Percentiles rank a stretch among this genome's conserved stretches.
These are phyloP conservation scores for Cafeteria roenbergensis DNA, from an alignment of 108 stramenopile species.

Conservation along the genomic window DNA sequence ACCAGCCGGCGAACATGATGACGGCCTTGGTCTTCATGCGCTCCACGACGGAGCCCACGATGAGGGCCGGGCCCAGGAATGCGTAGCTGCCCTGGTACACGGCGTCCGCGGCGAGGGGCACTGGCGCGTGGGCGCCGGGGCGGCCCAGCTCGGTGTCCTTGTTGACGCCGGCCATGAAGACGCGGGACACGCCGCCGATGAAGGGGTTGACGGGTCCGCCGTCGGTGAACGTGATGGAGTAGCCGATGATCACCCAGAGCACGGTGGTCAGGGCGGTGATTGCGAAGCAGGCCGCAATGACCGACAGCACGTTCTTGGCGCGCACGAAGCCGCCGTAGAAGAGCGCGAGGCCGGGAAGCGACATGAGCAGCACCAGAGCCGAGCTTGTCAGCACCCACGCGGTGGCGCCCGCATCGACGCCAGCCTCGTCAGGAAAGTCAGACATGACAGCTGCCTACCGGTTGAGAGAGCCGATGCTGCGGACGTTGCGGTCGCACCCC, in stretches of 20 bases:
- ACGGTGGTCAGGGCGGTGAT: background rate
- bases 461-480: too few species aligned
- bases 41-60: conserved; percentile 3
- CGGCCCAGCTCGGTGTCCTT: background rate
- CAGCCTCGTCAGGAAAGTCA: too few species aligned
- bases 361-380: conserved; percentile 10
- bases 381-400: conserved; percentile 3
- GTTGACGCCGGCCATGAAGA: background rate
- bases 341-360: conserved; percentile 1
- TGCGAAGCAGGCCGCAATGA: background rate
- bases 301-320: conserved; percentile 1
- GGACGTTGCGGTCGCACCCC: too few species aligned
- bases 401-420: conserved; percentile 7
- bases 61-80: background rate
- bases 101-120: background rate
- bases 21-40: conserved; percentile 1
- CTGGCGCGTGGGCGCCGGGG: background rate
- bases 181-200: background rate
- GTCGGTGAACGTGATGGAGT: background rate
- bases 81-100: background rate
- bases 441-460: too few species aligned
- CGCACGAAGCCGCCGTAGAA: conserved; percentile 9
- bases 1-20: background rate
- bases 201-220: background rate
- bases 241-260: conserved; percentile 2